phyloP scores from a whole-genome alignment of 2,329 filamentous ascomycete species.

The Ploettnerulaceae sp. region DNA sequence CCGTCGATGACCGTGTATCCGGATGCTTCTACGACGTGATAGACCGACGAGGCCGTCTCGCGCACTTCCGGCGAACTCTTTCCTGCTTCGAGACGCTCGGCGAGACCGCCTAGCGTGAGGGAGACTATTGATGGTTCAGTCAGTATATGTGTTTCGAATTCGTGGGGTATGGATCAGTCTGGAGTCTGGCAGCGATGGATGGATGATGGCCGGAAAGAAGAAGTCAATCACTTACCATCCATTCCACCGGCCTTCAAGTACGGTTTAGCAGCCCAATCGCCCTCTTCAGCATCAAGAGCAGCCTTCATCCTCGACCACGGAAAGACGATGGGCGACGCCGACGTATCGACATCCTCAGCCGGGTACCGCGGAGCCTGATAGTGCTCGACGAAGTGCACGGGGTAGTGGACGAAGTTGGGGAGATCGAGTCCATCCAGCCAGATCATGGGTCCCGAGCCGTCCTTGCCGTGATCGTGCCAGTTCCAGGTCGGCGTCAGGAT shows the following conservation, averaged over 20 bases:
- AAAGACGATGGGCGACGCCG: conserved; percentile 38
- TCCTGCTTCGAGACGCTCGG: conserved; percentile 40
- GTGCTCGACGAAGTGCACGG: conserved; percentile 51
- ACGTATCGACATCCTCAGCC: conserved; percentile 40
- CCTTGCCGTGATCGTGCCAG: conserved; percentile 57
- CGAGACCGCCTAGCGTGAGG: conserved; percentile 43
- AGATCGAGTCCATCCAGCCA: conserved; percentile 55
- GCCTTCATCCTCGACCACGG: conserved; percentile 39
- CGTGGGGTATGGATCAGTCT: too few species aligned
- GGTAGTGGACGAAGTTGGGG: conserved; percentile 46
- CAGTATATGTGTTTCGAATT: too few species aligned
- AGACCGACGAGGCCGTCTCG: conserved; percentile 49
- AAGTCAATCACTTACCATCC: conserved; percentile 29
- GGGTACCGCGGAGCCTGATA: conserved; percentile 46
- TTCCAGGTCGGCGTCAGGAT: conserved; percentile 55
- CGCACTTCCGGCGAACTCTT: conserved; percentile 36
- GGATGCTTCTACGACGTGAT: conserved; percentile 46
- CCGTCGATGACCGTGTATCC: conserved; percentile 41
- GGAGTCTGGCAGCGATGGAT: too few species aligned
- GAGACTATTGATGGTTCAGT: too few species aligned
- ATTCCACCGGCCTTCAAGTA: conserved; percentile 36
- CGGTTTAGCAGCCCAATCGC: conserved; percentile 30
- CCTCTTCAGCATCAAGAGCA: conserved; percentile 33
- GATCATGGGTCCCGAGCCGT: conserved; percentile 48
- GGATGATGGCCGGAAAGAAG: neutral